phyloP scores from a whole-genome alignment of 331 rosid genomes.

The Dryas integrifolia region DNA sequence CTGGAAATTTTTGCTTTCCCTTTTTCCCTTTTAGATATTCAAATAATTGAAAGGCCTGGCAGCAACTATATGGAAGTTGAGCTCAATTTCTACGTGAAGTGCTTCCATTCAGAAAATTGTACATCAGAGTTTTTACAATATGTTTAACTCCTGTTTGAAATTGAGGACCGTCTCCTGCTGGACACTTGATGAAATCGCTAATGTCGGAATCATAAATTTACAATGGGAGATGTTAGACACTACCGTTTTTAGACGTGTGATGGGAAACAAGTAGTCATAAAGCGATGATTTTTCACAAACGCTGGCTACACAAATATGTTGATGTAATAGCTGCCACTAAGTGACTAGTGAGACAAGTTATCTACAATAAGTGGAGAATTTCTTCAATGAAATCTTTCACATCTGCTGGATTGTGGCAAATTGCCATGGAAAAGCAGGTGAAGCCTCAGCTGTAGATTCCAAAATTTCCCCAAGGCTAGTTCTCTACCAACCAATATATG shows the following conservation, averaged over 20 bases:
- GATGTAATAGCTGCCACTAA: constrained; percentile 41
- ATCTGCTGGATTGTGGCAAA: constrained; percentile 40
- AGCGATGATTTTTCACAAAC: constrained; percentile 29
- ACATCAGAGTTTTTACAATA: neutral
- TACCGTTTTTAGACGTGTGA: constrained; percentile 33
- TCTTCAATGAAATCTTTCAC: constrained; percentile 43
- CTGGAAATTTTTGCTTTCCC: constrained; percentile 14
- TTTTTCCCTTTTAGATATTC: constrained; percentile 21
- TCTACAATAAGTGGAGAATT: constrained; percentile 57
- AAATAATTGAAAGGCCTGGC: constrained; percentile 28
- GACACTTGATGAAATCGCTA: constrained; percentile 19
- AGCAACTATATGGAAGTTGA: constrained; percentile 16
- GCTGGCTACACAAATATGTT: constrained; percentile 35
- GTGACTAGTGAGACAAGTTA: constrained; percentile 43
- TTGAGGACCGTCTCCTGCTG: constrained; percentile 16
- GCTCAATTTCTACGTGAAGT: constrained; percentile 26
- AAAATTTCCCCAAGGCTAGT: constrained; percentile 41
- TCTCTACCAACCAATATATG: constrained; percentile 58
- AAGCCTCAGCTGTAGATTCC: constrained; percentile 54
- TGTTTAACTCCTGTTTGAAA: neutral
- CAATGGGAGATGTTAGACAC: constrained; percentile 37
- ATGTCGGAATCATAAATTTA: constrained; percentile 24
- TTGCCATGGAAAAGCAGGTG: constrained; percentile 48
- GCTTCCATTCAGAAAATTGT: constrained; percentile 14
- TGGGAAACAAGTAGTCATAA: constrained; percentile 43